Evolutionary conservation across 225 moss, liverwort and hornwort species (phyloP).

Genomic region (Polytrichum formosum): DNA sequence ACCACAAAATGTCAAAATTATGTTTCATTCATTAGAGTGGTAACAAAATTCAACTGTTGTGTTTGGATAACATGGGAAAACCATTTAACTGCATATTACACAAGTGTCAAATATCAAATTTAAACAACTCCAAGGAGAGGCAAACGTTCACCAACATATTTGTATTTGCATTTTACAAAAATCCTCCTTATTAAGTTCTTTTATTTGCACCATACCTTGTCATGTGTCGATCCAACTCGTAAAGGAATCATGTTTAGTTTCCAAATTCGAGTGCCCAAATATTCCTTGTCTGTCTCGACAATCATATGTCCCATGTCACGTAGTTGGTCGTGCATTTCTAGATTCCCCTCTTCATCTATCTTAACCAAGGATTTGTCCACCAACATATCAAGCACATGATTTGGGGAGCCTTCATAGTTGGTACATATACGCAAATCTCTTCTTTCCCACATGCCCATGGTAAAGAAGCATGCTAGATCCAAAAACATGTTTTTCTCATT

Average conservation of each 20-base stretch:
- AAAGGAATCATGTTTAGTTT: no score
- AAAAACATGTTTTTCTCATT: neutral
- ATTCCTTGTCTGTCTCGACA: neutral
- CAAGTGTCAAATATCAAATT: no score
- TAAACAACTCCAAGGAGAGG: no score
- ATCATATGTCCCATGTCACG: conserved; percentile 1
- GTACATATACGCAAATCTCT: neutral
- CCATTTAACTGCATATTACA: no score
- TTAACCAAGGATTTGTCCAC: neutral
- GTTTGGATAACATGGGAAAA: no score
- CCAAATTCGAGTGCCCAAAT: neutral
- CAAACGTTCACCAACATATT: no score
- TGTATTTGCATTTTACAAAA: no score
- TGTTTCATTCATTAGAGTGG: no score
- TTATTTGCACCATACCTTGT: neutral
- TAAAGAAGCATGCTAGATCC: neutral
- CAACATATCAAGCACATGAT: neutral
- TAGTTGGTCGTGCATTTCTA: conserved; percentile 2
- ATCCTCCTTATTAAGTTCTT: no score
- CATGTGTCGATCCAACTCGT: neutral
- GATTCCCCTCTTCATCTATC: neutral
- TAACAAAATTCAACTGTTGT: no score
- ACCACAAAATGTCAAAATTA: no score
- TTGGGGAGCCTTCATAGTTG: neutral
- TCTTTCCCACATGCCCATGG: neutral